phyloP scores from a whole-genome alignment of 345 rosid genomes.

The Bruguiera gymnorhiza region DNA sequence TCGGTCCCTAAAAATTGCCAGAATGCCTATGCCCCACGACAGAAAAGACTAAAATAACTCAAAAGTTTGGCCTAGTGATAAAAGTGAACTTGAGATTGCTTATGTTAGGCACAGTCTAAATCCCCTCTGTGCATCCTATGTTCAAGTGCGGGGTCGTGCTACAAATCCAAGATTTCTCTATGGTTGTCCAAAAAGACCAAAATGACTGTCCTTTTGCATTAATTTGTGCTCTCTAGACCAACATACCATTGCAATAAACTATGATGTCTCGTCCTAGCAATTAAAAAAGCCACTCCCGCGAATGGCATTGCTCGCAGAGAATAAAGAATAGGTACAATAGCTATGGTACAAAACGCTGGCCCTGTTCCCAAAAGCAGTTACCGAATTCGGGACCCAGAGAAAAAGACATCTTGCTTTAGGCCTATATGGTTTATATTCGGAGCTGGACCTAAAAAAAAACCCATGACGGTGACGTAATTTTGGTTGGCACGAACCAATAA shows the following conservation, averaged over 20 bases:
- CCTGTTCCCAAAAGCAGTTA: slow-evolving; percentile 16
- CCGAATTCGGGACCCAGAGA: slow-evolving; percentile 34
- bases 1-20: slow-evolving; percentile 14
- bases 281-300: slow-evolving; percentile 22
- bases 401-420: slow-evolving; percentile 17
- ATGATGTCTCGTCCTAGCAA: slow-evolving; percentile 10
- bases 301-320: slow-evolving; percentile 23
- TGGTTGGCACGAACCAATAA: slow-evolving; percentile 31
- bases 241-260: slow-evolving; percentile 11
- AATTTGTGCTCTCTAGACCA: slow-evolving; percentile 1
- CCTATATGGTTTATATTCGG: slow-evolving; percentile 17
- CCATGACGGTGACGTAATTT: slow-evolving; percentile 22
- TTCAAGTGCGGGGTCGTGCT: no score
- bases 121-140: no score
- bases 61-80: not conserved
- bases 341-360: slow-evolving; percentile 12
- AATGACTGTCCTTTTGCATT: not conserved
- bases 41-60: slow-evolving; percentile 9
- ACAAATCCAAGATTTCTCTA: no score
- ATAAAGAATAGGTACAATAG: slow-evolving; percentile 27
- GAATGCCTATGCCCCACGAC: slow-evolving; percentile 17
- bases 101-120: no score
- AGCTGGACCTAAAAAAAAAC: slow-evolving; percentile 26
- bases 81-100: no score
- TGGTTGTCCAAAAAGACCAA: no score